These are phyloP conservation scores for Colletotrichum sidae DNA, from an alignment of 2,329 filamentous ascomycete genomes.

Conservation along the genomic window DNA sequence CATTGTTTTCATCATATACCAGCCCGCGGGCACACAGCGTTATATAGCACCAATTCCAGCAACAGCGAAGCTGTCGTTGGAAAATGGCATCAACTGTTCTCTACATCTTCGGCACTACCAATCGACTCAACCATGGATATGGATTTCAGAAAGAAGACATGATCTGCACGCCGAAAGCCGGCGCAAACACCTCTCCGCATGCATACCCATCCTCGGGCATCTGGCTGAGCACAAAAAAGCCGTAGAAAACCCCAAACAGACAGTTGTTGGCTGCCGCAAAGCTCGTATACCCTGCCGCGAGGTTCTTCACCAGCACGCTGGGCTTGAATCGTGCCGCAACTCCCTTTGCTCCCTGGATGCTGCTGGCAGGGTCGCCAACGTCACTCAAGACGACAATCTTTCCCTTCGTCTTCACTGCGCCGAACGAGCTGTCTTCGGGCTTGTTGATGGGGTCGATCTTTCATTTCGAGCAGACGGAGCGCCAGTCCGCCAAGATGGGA, in stretches of 20 bases:
- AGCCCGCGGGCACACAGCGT: too few relatives aligned
- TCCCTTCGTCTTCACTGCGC: conserved; percentile 11
- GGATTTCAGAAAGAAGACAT: conserved; percentile 1
- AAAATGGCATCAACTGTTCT: neutral
- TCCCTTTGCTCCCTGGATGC: conserved; percentile 12
- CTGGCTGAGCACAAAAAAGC: conserved; percentile 10
- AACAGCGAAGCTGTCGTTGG: neutral
- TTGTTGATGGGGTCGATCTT: conserved; percentile 18
- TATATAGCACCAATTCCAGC: too few relatives aligned
- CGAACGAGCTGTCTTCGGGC: neutral
- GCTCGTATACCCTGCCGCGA: conserved; percentile 23
- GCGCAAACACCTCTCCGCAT: conserved; percentile 9
- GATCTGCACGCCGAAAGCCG: conserved; percentile 14
- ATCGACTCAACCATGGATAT: neutral
- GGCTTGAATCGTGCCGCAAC: conserved; percentile 17
- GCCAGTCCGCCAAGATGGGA: conserved; percentile 22
- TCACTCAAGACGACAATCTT: conserved; percentile 20
- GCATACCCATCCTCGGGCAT: conserved; percentile 15
- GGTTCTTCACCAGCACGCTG: conserved; percentile 9
- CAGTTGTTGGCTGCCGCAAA: conserved; percentile 9
- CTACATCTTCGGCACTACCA: neutral
- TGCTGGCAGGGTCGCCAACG: conserved; percentile 22
- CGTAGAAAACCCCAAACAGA: conserved; percentile 11
- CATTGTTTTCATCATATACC: too few relatives aligned
- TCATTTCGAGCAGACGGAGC: conserved; percentile 23